Percentiles rank a stretch among this genome's conserved stretches.
These are phyloP conservation scores for Agarophyton chilense DNA, from an alignment of 23 red algal species.

Conservation along the genomic window DNA sequence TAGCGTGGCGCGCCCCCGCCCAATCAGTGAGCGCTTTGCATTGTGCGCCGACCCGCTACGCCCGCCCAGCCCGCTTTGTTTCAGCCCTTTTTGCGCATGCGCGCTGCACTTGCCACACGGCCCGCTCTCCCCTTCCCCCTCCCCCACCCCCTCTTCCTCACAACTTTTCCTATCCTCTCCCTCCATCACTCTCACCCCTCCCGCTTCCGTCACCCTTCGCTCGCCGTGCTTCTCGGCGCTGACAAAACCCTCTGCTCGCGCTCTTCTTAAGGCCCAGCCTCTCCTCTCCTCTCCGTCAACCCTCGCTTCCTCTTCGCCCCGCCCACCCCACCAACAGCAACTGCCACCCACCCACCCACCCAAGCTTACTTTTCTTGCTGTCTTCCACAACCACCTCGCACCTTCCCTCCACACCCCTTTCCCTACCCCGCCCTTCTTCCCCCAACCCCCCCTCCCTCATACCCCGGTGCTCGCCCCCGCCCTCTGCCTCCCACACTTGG, in stretches of 20 bases:
- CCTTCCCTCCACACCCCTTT: background rate
- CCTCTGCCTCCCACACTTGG: no score
- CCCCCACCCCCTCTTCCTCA: background rate
- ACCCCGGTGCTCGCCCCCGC: background rate
- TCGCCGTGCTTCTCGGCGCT: background rate
- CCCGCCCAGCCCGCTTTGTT: background rate
- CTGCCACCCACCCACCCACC: no score
- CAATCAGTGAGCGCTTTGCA: conserved; percentile 29
- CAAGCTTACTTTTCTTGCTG: no score
- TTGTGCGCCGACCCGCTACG: background rate
- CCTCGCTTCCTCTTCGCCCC: background rate
- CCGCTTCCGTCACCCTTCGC: background rate
- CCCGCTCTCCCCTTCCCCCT: background rate
- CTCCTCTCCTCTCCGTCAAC: background rate
- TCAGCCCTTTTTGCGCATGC: background rate
- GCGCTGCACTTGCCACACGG: background rate
- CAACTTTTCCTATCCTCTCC: background rate
- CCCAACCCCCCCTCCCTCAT: background rate
- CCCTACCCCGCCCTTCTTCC: background rate
- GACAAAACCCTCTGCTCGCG: background rate
- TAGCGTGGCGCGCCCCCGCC: conserved; percentile 7
- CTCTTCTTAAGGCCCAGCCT: background rate
- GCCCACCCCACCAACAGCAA: background rate
- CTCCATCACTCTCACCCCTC: background rate
- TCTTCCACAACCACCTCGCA: background rate